A percentile compares a stretch with the other conserved stretches of the same genome.
These are phyloP conservation scores for Nicotiana tabacum DNA, from an alignment of 257 asterid genomes.

Conservation along the genomic window DNA sequence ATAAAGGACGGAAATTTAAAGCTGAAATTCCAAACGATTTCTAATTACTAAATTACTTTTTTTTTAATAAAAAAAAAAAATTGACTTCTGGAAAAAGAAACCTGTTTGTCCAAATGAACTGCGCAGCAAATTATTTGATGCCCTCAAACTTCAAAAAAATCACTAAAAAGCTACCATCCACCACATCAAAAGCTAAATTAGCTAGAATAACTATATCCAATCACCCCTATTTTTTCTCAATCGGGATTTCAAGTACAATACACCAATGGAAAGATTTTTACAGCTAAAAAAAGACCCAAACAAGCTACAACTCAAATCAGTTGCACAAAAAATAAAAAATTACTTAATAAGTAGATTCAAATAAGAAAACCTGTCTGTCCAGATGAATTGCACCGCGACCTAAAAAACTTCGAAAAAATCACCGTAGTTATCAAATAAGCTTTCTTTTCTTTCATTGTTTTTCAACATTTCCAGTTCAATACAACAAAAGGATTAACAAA, in stretches of 20 bases:
- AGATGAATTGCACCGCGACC: neutral
- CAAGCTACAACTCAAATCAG: neutral
- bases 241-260: too few species aligned
- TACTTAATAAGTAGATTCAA: neutral
- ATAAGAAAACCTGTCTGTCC: neutral
- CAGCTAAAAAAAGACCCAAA: neutral
- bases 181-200: neutral
- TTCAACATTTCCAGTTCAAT: neutral
- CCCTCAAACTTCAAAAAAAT: neutral
- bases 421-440: neutral
- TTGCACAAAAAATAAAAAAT: neutral
- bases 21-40: neutral
- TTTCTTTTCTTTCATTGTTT: neutral
- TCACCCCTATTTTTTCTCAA: neutral
- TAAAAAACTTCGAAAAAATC: neutral
- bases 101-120: neutral
- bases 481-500: neutral
- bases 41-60: neutral
- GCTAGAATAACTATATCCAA: neutral
- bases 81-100: neutral
- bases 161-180: neutral
- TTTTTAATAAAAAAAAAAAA: too few species aligned
- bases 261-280: neutral
- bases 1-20: neutral
- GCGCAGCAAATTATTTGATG: neutral